A percentile compares a stretch with the other conserved stretches of the same genome.
Conservation (phyloP, 2,329 filamentous ascomycete genomes). For the Sodiomyces alkalinus region DNA sequence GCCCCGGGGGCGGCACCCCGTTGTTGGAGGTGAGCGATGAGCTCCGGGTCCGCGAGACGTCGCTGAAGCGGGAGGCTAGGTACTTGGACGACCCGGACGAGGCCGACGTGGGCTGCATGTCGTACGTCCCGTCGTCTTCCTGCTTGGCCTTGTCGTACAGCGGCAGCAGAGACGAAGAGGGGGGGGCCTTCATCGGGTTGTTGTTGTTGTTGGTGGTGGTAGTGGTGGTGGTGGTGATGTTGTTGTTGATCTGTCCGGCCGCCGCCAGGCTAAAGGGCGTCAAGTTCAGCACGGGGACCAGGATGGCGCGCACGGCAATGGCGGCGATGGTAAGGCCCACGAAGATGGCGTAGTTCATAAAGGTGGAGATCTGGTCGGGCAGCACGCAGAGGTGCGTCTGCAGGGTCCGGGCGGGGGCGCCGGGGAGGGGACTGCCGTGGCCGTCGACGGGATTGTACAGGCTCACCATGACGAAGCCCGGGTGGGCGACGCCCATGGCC, state of each 20-base stretch:
- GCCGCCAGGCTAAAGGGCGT: conserved; percentile 37
- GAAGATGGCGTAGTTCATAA: conserved; percentile 60
- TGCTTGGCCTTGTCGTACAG: conserved; percentile 39
- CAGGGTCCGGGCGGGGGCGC: conserved; percentile 40
- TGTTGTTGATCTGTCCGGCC: too few relatives aligned
- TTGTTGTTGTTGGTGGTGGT: too few relatives aligned
- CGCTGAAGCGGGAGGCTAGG: conserved; percentile 11
- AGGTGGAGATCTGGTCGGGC: conserved; percentile 74
- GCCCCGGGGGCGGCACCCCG: conserved; percentile 5
- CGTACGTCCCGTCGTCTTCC: conserved; percentile 26
- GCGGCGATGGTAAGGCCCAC: conserved; percentile 35
- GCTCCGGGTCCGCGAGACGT: conserved; percentile 10
- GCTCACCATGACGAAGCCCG: conserved; percentile 77
- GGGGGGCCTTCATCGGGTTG: conserved; percentile 9
- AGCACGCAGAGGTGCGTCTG: conserved; percentile 85
- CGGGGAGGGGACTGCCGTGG: conserved; percentile 30
- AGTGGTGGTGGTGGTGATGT: too few relatives aligned
- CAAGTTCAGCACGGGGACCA: conserved; percentile 39
- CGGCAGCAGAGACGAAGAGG: conserved; percentile 21
- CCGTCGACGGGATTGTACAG: conserved; percentile 80
- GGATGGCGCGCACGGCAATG: conserved; percentile 36
- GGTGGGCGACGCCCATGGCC: conserved; percentile 86
- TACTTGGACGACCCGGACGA: conserved; percentile 18
- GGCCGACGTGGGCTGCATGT: conserved; percentile 12
- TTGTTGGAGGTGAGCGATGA: conserved; percentile 14